Evolutionary conservation across 768 basidiomycete species (phyloP), one percentile per base, ranked within the genome.

Genomic region (Cystobasidium tubakii): DNA sequence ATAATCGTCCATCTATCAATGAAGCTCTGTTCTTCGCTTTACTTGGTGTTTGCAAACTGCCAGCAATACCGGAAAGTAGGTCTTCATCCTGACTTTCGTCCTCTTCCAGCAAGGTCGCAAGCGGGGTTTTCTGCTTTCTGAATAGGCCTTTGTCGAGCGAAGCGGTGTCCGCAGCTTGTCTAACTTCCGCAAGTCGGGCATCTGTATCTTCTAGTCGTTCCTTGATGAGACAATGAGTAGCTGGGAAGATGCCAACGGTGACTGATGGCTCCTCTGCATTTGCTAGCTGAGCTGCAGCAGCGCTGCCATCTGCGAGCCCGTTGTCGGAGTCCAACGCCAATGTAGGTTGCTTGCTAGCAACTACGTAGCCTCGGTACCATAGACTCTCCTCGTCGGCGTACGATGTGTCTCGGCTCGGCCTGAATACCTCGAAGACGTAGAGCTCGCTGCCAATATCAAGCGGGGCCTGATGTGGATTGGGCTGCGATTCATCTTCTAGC

Each of bases 371-470:
- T 83, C 95, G 85, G 82, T 92, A 97, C 95, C 95, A 98, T 19
- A 87, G 81, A 23, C 90, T 89, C 15, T 86, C 86, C 66, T 77
- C 76, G 19, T 75, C 76, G 44, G 72, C 39, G 27, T 36, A 62
- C 3, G 66, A n/a, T 2, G 43, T 44, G 31, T 46, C 42, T 0
- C 15, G 25, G 10, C 57, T 21, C 0, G 77, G 74, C 1, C 63
- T 64, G 55, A 74, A 79, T 25, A 75, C 88, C 83, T 98, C 95
- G 79, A 97, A 97, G 21, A 93, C 92, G 82, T 97, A 97, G 39
- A 98, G 88, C 80, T 97, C 94, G 81, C 96, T 94, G 60, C 95
- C 95, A 33, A 97, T 89, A 77, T 96, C 93, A 71, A 98, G 85
- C 6, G 88, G 75, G 46, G 81, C 77, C 79, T 82, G 71, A 50